Base-by-base conservation (phyloP, 495 filamentous ascomycete genomes). In the Lentithecium fluviatile region DNA sequence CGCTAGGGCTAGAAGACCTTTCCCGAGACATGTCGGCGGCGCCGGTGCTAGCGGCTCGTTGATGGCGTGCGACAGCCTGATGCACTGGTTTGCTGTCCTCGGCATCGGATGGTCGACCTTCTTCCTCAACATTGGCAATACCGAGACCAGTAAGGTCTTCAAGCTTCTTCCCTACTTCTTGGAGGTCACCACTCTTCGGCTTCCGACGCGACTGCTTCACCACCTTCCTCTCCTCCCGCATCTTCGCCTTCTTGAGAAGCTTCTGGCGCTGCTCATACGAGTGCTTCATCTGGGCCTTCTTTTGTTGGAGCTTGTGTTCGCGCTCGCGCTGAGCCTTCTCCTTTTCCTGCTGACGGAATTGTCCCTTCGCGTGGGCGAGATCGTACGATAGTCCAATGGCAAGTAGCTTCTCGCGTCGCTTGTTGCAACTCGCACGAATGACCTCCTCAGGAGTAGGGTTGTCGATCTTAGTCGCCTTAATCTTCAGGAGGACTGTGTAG, bases 341-440 rank as follows among this genome's bases (percentile, higher is more conserved):
- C 53, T 80, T 76, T n/a, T 85, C 76, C 5, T 83, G 84, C 64
- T 90, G 86, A 26, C 77, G 71, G 21, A 86, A 76, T 20, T 85
- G 80, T 17, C 86, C 88, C 71, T 91, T 92, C 36, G 84, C 85
- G 67, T 95, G 89, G 3, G 91, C 90, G 10, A 93, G 73, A 68
- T 96, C 92, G 57, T 95, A 95, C 4, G 86, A 85, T 25, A 88
- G 80, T 3, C 89, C 91, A 20, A 93, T 85, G 56, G 88, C 85
- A 2, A 91, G 81, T 1, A 97, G 78, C 72, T 97, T 97, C 46
- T 92, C 89, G 25, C 90, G 85, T 23, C 83, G 79, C 0, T 70
- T 69, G 38, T 80, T 78, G 23, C 85, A 87, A 52, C 85, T 80
- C 2, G 78, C 75, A 25, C 82, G 80, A 7, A 95, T 82, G 5